Conservation (phyloP, 768 basidiomycete genomes). For the Mycena metata region DNA sequence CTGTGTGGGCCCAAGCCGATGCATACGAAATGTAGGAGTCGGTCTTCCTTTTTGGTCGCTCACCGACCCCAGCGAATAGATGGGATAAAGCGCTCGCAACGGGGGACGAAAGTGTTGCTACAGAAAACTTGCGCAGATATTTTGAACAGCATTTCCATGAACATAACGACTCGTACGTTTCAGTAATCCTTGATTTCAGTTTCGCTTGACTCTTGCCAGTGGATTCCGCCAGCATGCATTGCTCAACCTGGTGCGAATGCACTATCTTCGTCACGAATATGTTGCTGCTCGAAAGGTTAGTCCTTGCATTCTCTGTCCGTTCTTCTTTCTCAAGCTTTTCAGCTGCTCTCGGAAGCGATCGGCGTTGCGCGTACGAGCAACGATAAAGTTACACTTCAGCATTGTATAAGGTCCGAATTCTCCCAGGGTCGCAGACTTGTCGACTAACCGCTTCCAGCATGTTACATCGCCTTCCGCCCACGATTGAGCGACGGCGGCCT, state of each 20-base stretch:
- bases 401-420: slow-evolving; percentile 76
- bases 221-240: slow-evolving; percentile 86
- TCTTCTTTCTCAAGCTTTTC: slow-evolving; percentile 23
- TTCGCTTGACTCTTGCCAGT: slow-evolving; percentile 51
- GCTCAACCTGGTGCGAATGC: slow-evolving; percentile 82
- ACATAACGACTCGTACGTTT: slow-evolving; percentile 80
- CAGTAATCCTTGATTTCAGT: neutral
- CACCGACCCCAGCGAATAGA: slow-evolving; percentile 51
- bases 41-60: slow-evolving; percentile 1
- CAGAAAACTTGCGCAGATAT: slow-evolving; percentile 80
- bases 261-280: slow-evolving; percentile 78
- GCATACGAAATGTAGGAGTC: slow-evolving; percentile 68
- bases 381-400: slow-evolving; percentile 80
- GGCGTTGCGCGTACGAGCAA: slow-evolving; percentile 79
- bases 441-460: slow-evolving; percentile 59
- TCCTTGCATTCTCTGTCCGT: neutral
- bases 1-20: slow-evolving; percentile 72
- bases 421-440: slow-evolving; percentile 6
- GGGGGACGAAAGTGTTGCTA: slow-evolving; percentile 78
- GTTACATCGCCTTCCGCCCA: slow-evolving; percentile 76
- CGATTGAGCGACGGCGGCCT: slow-evolving; percentile 60
- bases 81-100: slow-evolving; percentile 75
- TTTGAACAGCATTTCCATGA: slow-evolving; percentile 91
- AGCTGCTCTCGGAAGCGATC: slow-evolving; percentile 85
- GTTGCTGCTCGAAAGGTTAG: slow-evolving; percentile 70